These are phyloP conservation scores for Sporothrix pallida DNA, from an alignment of 2,329 filamentous ascomycete species.

Conservation along the genomic window DNA sequence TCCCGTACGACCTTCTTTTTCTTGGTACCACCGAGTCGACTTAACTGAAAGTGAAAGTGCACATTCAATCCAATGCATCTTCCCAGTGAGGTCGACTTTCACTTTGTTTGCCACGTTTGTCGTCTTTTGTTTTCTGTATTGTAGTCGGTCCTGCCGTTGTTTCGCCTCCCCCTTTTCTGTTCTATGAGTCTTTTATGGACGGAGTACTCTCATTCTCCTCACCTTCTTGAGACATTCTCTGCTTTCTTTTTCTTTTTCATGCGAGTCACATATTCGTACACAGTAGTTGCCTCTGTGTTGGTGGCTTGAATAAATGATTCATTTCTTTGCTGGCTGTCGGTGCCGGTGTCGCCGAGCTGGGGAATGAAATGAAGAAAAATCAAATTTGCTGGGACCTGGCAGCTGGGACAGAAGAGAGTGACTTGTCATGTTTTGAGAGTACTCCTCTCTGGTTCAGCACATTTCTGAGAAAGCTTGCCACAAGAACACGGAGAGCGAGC, in stretches of 20 bases:
- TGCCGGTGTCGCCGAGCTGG: conserved; percentile 22
- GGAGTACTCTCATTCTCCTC: too few relatives aligned
- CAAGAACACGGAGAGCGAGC: not conserved
- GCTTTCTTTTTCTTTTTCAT: too few relatives aligned
- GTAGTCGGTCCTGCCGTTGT: too few relatives aligned
- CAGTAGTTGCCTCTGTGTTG: too few relatives aligned
- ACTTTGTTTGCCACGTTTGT: not conserved
- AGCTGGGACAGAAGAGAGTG: not conserved
- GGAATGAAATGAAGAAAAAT: not conserved
- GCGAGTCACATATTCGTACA: too few relatives aligned
- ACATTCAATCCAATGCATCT: not conserved
- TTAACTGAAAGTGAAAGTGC: not conserved
- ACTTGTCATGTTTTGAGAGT: conserved; percentile 9
- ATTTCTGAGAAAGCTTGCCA: not conserved
- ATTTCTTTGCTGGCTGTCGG: not conserved
- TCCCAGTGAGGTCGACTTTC: not conserved
- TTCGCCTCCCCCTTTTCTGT: conserved; percentile 1
- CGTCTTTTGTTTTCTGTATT: not conserved
- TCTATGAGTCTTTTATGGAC: too few relatives aligned
- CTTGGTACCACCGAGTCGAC: too few relatives aligned
- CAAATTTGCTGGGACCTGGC: not conserved
- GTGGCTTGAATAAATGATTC: not conserved
- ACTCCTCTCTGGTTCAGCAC: not conserved
- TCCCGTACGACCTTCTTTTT: not conserved
- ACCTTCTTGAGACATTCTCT: too few relatives aligned